Base-by-base conservation (phyloP, 2,329 filamentous ascomycete species). In the Cordyceps cateniannulata region DNA sequence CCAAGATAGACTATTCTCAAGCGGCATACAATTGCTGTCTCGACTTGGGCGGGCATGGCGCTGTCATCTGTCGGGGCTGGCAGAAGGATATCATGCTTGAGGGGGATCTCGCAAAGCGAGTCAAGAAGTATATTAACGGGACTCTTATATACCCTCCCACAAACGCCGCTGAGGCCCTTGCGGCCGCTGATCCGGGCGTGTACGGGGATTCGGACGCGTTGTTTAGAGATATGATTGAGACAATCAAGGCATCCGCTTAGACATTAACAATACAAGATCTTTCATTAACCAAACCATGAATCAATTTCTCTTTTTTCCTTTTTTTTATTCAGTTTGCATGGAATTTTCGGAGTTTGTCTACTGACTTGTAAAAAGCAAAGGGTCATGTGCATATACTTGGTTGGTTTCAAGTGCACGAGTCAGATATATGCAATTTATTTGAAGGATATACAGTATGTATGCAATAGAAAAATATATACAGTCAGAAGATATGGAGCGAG, bases 91-190 rank as follows among this genome's bases (percentile, higher is more conserved):
- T 75, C 0, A 64, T 64, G 32, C 5, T 73, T 0, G 59, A 63
- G 0, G 73, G 73, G 0, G 61, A 62, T 3, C 0, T 63, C 1
- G 75, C 71, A 0, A 76, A 77, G 60, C 54, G 61, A 18, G 63
- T 70, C 1, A 77, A 77, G 45, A 56, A 47, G 1, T 69, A 65
- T 24, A 71, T 76, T 40, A 77, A 77, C 24, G 60, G 64, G 25
- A 66, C 55, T 5, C 22, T 73, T 52, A 75, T 76, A 6, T 76
- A 75, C 52, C 71, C 70, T 3, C 72, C 73, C 1, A 29, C 49
- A 14, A 61, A 68, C 44, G 51, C 38, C 1, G 47, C 60, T 8
- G 65, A 69, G 32, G 71, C 71, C 0, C 32, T 73, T 14, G 60
- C 47, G 1, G 50, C 63, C 16, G 70, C 70, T 0, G 62, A 68